Conservation (phyloP, 2,329 filamentous ascomycete genomes). For the Cladosporium sp. region DNA sequence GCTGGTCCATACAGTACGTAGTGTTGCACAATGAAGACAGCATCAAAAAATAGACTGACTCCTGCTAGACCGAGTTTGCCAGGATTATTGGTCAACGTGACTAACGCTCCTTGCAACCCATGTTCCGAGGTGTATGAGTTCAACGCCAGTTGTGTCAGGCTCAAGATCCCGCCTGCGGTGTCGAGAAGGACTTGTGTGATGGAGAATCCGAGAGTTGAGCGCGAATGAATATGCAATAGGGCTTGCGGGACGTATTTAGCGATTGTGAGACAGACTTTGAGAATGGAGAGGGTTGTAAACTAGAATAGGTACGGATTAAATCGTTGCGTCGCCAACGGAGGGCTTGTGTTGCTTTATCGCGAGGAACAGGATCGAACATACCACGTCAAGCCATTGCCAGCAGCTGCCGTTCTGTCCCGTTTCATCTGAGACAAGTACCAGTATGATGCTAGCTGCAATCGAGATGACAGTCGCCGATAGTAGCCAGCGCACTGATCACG, state of each 20-base stretch:
- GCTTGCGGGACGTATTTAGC: conserved; percentile 92
- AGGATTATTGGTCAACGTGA: conserved; percentile 72
- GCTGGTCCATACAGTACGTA: conserved; percentile 66
- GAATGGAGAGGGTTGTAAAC: conserved; percentile 71
- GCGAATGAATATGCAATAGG: conserved; percentile 74
- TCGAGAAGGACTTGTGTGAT: conserved; percentile 73
- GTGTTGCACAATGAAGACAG: conserved; percentile 83
- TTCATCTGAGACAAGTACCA: not conserved
- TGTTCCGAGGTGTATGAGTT: conserved; percentile 44
- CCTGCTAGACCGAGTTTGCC: conserved; percentile 86
- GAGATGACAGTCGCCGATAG: not conserved
- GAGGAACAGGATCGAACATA: not conserved
- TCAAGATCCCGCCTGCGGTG: conserved; percentile 74
- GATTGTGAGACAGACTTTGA: conserved; percentile 83
- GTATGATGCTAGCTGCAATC: not conserved
- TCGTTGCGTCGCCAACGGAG: not conserved
- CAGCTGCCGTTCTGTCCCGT: not conserved
- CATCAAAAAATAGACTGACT: conserved; percentile 79
- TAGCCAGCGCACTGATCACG: not conserved
- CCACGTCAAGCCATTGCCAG: not conserved
- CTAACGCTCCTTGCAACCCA: not conserved
- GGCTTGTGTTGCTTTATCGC: not conserved
- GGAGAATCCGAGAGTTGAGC: conserved; percentile 77
- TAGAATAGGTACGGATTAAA: conserved; percentile 20
- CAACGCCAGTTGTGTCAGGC: conserved; percentile 73